Conservation (phyloP, 164 flowering plant species). For the Saururus chinensis region DNA sequence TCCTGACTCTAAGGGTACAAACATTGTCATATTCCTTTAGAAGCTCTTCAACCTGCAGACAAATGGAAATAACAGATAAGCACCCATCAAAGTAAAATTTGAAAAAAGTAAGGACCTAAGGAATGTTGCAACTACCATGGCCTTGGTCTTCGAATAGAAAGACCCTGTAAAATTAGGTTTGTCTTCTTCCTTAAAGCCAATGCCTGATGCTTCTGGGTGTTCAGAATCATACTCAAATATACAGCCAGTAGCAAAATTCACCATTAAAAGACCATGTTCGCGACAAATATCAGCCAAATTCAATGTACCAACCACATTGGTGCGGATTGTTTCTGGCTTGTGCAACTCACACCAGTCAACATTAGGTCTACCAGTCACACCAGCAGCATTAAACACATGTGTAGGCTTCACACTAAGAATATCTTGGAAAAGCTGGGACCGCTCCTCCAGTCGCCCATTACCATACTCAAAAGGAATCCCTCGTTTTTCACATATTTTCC, state of each 20-base stretch:
- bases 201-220: conserved; percentile 58
- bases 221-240: conserved; percentile 56
- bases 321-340: conserved; percentile 50
- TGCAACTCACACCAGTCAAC: conserved; percentile 72
- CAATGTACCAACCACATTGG: conserved; percentile 59
- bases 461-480: conserved; percentile 51
- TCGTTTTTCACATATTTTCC: conserved; percentile 45
- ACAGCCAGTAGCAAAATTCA: conserved; percentile 62
- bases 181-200: conserved; percentile 59
- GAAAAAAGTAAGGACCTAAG: background rate
- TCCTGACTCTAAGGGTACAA: conserved; percentile 59
- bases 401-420: conserved; percentile 45
- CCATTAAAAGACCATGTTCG: conserved; percentile 45
- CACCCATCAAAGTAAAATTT: no score
- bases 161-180: conserved; percentile 55
- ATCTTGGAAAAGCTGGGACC: conserved; percentile 34
- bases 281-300: conserved; percentile 60
- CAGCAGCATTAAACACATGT: conserved; percentile 64
- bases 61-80: no score
- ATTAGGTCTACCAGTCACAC: conserved; percentile 69
- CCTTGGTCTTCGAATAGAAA: conserved; percentile 61
- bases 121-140: conserved; percentile 32
- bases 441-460: conserved; percentile 48
- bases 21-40: conserved; percentile 59
- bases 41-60: conserved; percentile 53